Evolutionary conservation across 768 basidiomycete species (phyloP).

Genomic region (Inosperma sp.): DNA sequence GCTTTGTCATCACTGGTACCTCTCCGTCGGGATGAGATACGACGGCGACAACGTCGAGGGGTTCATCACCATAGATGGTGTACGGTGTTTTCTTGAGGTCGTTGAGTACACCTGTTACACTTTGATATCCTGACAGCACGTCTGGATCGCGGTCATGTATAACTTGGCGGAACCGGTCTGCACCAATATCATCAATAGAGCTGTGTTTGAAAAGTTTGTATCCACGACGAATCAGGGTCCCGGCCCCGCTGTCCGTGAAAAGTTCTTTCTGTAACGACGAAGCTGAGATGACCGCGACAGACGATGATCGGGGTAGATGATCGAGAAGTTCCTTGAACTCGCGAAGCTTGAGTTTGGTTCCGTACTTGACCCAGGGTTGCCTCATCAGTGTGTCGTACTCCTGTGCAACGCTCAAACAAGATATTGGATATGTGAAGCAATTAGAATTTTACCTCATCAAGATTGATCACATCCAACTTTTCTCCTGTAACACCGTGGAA

Average conservation of each 20-base stretch:
- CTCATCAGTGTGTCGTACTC: slow-evolving; percentile 97
- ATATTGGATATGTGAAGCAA: background rate
- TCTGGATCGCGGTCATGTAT: slow-evolving; percentile 95
- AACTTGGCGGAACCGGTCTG: slow-evolving; percentile 91
- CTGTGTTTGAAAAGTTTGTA: slow-evolving; percentile 95
- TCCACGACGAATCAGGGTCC: slow-evolving; percentile 95
- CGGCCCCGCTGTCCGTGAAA: slow-evolving; percentile 97
- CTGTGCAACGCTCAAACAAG: slow-evolving; percentile 33
- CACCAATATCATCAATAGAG: slow-evolving; percentile 77
- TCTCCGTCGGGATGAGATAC: slow-evolving; percentile 90
- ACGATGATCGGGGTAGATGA: slow-evolving; percentile 95
- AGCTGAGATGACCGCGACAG: slow-evolving; percentile 95
- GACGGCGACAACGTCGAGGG: slow-evolving; percentile 90
- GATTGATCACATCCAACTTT: slow-evolving; percentile 93
- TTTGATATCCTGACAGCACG: slow-evolving; percentile 74
- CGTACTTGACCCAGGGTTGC: slow-evolving; percentile 98
- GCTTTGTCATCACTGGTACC: slow-evolving; percentile 86
- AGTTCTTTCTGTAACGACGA: slow-evolving; percentile 93
- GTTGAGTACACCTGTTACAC: slow-evolving; percentile 83
- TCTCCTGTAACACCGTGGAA: slow-evolving; percentile 97
- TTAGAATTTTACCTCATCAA: slow-evolving; percentile 72
- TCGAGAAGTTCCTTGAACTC: slow-evolving; percentile 99
- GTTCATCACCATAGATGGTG: slow-evolving; percentile 98
- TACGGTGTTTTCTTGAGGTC: slow-evolving; percentile 78
- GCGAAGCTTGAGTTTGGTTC: slow-evolving; percentile 97